Base-by-base conservation (phyloP, 2,329 filamentous ascomycete species). In the Simplicillium sp. region DNA sequence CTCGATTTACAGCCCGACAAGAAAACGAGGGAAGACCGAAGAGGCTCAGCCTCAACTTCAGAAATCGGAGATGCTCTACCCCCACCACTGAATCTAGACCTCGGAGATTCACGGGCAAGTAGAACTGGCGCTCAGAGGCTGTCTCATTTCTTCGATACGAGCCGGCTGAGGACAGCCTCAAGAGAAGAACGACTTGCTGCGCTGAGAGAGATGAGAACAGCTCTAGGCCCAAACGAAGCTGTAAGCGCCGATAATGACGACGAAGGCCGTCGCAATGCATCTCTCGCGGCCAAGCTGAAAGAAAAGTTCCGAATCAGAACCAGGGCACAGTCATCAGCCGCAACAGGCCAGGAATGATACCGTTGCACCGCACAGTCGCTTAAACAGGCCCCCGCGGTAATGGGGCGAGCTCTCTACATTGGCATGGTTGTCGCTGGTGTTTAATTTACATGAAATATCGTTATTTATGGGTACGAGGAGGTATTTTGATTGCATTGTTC, bases 101-200 rank as follows among this genome's bases (percentile, higher is more conserved):
- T 47, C 11, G 59, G 59, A n/a, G 56, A 60, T 33, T 33, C 31
- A 15, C 5, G 20, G 20, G 9, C 9, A 25, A 25, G 9, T 9
- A 25, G 20, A 25, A 43, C 48, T 2, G 44, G 51, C 2, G 65
- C 66, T 42, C 61, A 66, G 32, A 66, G 75, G 16, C 52, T 68
- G 4, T 72, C 72, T 1, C 68, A 75, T 3, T 53, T 80, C 4
- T 63, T 80, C 33, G 76, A 81, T 48, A 60, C 78, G 36, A 68
- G 74, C 46, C 61, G 73, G 35, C 59, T 82, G 14, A 68, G 77
- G 11, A 67, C 78, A 44, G 76, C 76, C n/a, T 64, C 75, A 0
- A 65, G 70, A 3, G 73, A 80, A 48, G 77, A 82, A 56, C 73
- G 76, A n/a, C 75, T 82, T 40, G 74, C 72, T 41, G 72, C 69